Evolutionary conservation across 2,329 filamentous ascomycete species (phyloP), one percentile per base, ranked within the genome.

Genomic region (Penicillium sp.): DNA sequence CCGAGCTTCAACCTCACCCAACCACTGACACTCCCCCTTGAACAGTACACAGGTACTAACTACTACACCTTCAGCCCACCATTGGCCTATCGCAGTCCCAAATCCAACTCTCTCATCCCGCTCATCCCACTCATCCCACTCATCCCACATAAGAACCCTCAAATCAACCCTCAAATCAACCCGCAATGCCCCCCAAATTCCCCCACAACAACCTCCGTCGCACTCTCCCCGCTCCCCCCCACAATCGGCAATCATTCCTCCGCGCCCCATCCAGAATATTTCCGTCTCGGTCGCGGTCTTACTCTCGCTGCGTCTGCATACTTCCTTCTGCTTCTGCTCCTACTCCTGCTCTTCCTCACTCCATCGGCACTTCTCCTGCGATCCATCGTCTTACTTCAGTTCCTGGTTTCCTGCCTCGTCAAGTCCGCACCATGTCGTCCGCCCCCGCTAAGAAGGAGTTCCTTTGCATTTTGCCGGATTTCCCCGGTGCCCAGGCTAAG

Each of bases 381-480:
- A 43, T 50, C 47, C 50, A 27, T 49, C 39, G 19, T 16, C 55
- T 50, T 49, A 7, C 31, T n/a, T 58, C 41, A 10, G 13, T 14
- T 13, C 16, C 18, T 44, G 57, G 56, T 55, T 43, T 24, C 31
- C 35, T 27, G 27, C 39, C 37, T 52, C 52, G 31, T 39, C 37
- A 46, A 50, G 5, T 24, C 41, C 63, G 65, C 63, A 67, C 58
- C 13, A 70, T 70, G 65, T 64, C 66, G 36, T 57, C 70, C 19
- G 51, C 66, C 11, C 61, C 72, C 49, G 67, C 72, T 50, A 83
- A 82, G 70, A 82, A 78, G 60, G 87, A 90, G 74, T 92, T 87
- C 80, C 82, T 92, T 39, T 87, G 88, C 66, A 80, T 91, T 58
- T 71, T 90, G 39, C 89, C 87, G 13, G 89, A 91, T 74, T 84